Evolutionary conservation across 2,329 filamentous ascomycete species (phyloP).

Genomic region (Herpotrichia juniperi): DNA sequence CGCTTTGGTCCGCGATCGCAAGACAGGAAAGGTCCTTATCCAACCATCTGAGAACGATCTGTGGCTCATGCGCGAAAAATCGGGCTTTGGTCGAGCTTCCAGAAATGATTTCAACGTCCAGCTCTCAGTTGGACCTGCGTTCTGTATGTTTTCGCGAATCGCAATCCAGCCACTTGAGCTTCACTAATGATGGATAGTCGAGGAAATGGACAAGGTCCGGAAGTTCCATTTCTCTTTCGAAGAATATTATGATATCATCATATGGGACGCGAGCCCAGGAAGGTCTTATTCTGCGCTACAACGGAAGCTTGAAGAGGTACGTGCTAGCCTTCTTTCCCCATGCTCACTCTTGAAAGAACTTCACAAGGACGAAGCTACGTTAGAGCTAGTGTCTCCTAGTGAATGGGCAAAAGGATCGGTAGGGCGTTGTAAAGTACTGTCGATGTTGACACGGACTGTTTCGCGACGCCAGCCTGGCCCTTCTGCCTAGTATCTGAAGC

Average conservation of each 20-base stretch:
- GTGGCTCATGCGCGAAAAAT: conserved; percentile 49
- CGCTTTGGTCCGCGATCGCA: conserved; percentile 50
- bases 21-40: conserved; percentile 45
- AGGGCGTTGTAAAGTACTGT: too few relatives aligned
- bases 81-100: conserved; percentile 47
- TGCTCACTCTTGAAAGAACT: background rate
- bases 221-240: conserved; percentile 50
- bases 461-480: too few relatives aligned
- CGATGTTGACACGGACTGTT: too few relatives aligned
- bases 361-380: too few relatives aligned
- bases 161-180: too few relatives aligned
- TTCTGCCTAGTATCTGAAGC: too few relatives aligned
- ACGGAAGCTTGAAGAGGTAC: conserved; percentile 38
- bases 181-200: too few relatives aligned
- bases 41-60: conserved; percentile 45
- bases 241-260: conserved; percentile 52
- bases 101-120: conserved; percentile 47
- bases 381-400: too few relatives aligned
- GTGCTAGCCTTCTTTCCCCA: conserved; percentile 1
- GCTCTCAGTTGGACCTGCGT: conserved; percentile 41
- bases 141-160: too few relatives aligned
- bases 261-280: conserved; percentile 49
- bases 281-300: conserved; percentile 35
- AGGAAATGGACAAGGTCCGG: conserved; percentile 44
- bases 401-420: too few relatives aligned